These are phyloP conservation scores for Penicillium maclennaniae DNA, from an alignment of 495 filamentous ascomycete species.

Conservation along the genomic window DNA sequence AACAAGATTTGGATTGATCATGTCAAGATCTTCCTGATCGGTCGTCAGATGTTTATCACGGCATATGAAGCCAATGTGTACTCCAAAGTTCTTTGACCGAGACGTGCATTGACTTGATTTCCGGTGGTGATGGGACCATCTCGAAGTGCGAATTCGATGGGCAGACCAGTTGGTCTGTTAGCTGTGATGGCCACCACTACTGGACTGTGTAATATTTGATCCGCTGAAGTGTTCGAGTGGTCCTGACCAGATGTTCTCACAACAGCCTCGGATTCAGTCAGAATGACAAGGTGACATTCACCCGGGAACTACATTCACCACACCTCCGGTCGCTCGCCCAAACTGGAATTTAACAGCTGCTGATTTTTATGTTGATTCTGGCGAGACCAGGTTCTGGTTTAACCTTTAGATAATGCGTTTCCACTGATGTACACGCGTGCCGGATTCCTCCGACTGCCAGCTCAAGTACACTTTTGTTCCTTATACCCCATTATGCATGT, in stretches of 20 bases:
- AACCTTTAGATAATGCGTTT: too few species aligned
- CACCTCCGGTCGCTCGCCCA: constrained; percentile 50
- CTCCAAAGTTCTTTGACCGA: background rate
- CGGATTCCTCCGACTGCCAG: too few species aligned
- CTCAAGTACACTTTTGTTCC: too few species aligned
- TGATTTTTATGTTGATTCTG: too few species aligned
- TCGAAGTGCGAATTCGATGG: constrained; percentile 49
- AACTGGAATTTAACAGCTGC: constrained; percentile 44
- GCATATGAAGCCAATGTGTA: constrained; percentile 25
- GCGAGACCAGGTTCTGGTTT: too few species aligned
- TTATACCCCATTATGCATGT: too few species aligned
- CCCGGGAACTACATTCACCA: constrained; percentile 45
- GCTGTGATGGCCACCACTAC: constrained; percentile 54
- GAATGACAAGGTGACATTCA: constrained; percentile 32
- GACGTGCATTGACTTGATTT: background rate
- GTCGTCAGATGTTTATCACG: constrained; percentile 30
- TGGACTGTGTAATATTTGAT: constrained; percentile 39
- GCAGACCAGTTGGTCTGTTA: constrained; percentile 44
- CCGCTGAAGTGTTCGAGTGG: background rate
- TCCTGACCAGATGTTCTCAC: background rate
- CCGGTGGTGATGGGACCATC: constrained; percentile 30
- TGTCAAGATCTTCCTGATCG: constrained; percentile 31
- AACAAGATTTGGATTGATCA: constrained; percentile 39
- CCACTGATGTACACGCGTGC: too few species aligned
- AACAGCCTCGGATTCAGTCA: constrained; percentile 28